These are phyloP conservation scores for Sporobolus alterniflorus DNA, from an alignment of 202 grass and related monocot species.

Conservation along the genomic window DNA sequence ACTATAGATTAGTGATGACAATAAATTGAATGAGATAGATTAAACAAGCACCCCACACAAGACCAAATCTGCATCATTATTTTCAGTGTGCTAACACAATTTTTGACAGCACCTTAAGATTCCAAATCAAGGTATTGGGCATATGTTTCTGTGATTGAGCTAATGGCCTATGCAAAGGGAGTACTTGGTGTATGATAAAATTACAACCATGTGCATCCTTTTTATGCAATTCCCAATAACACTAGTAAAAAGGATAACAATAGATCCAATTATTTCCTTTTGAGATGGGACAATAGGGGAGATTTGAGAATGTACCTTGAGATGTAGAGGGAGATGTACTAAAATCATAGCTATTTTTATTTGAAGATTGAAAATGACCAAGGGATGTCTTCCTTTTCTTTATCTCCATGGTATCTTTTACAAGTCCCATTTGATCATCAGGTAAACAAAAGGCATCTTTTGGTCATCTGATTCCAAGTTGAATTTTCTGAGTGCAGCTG, in stretches of 20 bases:
- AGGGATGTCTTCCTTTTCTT: slow-evolving; percentile 3
- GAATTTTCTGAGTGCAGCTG: neutral
- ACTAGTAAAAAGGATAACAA: neutral
- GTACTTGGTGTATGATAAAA: slow-evolving; percentile 35
- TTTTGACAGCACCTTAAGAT: slow-evolving; percentile 38
- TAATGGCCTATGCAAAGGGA: slow-evolving; percentile 12
- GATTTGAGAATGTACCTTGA: slow-evolving; percentile 37
- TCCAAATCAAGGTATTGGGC: slow-evolving; percentile 41
- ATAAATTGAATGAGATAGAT: slow-evolving; percentile 19
- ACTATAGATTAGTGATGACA: neutral
- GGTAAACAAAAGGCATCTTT: neutral
- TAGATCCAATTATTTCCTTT: slow-evolving; percentile 8
- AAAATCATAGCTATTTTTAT: slow-evolving; percentile 21
- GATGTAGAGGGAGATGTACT: slow-evolving; percentile 3
- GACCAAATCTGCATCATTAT: slow-evolving; percentile 19
- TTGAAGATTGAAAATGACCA: slow-evolving; percentile 16
- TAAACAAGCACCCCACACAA: slow-evolving; percentile 18
- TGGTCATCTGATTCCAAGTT: neutral
- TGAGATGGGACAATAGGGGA: neutral
- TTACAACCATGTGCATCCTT: slow-evolving; percentile 28
- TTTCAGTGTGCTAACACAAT: slow-evolving; percentile 23
- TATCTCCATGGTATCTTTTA: slow-evolving; percentile 1
- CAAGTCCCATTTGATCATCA: slow-evolving; percentile 11
- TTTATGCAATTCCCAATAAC: slow-evolving; percentile 36
- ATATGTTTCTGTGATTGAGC: slow-evolving; percentile 13